Conservation (phyloP, 345 rosid genomes). For the Rhodamnia argentea region DNA sequence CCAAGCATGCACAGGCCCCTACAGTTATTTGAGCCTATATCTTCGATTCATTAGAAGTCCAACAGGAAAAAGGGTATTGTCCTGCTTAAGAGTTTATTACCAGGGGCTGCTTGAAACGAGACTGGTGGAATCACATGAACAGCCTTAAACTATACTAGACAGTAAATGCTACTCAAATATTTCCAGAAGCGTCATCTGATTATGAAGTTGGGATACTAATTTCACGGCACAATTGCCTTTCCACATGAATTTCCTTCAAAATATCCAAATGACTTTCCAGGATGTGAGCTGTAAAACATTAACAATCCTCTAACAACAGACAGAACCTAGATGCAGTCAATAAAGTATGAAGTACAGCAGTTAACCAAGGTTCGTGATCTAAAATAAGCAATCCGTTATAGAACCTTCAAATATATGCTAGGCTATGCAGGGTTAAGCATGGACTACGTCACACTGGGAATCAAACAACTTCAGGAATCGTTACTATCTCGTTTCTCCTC, state of each 20-base stretch:
- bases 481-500: slow-evolving; percentile 42
- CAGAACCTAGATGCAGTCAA: neutral
- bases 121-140: neutral
- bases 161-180: neutral
- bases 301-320: neutral
- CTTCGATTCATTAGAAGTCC: no score
- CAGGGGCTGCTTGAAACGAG: no score
- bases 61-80: no score
- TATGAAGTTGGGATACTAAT: neutral
- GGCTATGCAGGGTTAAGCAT: neutral
- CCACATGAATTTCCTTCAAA: neutral
- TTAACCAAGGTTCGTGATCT: neutral
- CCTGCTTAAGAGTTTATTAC: no score
- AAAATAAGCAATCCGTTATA: neutral
- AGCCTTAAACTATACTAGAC: neutral
- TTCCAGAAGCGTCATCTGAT: neutral
- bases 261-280: neutral
- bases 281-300: neutral
- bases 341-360: neutral
- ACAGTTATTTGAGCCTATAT: neutral
- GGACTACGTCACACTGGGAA: neutral
- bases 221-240: neutral
- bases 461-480: slow-evolving; percentile 10
- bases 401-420: neutral
- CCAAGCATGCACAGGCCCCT: neutral